Base-by-base conservation (phyloP, 2,329 filamentous ascomycete species). In the Trematosphaeria pertusa region DNA sequence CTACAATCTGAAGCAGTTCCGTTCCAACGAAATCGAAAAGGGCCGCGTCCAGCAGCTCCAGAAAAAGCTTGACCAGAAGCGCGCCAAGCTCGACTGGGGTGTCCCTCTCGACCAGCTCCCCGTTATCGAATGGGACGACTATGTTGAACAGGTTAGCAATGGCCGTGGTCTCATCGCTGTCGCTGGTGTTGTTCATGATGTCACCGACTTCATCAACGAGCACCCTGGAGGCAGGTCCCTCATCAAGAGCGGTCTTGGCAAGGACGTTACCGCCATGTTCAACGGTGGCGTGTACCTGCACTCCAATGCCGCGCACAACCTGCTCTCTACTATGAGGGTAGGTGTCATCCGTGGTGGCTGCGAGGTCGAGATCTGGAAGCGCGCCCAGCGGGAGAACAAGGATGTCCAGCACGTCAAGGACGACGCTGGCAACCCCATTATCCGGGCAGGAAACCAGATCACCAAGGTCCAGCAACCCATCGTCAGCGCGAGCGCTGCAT, bases 401-500 rank as follows among this genome's bases (percentile, higher is more conserved):
- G 89, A 92, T 62, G 81, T 89, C 47, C 84, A 86, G 48, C 86
- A 88, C 58, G 83, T 90, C 71, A 91, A 89, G 71, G 92, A 96
- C 70, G 88, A 86, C 12, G 79, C 84, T 43, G 92, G 91, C 39
- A 83, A 90, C 72, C 86, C 88, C 56, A 91, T 97, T 61, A 84
- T 95, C 65, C 87, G 92, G 56, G 91, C 92, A 57, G 91, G 91
- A 43, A 80, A 85, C 63, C 92, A 97, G 77, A 83, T 89, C 49
- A 97, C 92, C 60, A 91, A 90, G 75, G 84, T 95, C 40, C 77
- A 85, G 15, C 85, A 91, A 71, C 91, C 92, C 34, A 84, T 89
- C 44, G 85, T 87, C 54, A 92, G 86, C 61, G 92, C 92, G 49
- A 91, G 91, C 74, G 91, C 91, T 55, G 91, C 91, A 65, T 93